These are phyloP conservation scores for Fennellomyces sp. DNA, from an alignment of 371 early-diverging fungal genomes.

Conservation along the genomic window DNA sequence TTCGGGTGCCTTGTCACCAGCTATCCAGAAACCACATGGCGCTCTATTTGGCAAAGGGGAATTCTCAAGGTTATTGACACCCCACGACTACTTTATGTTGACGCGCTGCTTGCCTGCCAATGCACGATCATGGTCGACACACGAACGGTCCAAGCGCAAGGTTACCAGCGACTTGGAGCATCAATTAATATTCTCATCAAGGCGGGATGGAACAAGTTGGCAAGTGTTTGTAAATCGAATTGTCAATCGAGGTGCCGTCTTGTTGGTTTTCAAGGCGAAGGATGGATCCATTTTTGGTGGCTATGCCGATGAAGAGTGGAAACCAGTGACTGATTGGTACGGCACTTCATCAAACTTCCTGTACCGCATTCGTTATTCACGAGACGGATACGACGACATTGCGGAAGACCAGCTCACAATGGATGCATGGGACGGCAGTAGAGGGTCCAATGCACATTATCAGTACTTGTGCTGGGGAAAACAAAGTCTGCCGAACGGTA, in stretches of 20 bases:
- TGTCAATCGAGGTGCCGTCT: slow-evolving; percentile 56
- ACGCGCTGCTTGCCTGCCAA: slow-evolving; percentile 27
- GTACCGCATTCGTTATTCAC: slow-evolving; percentile 37
- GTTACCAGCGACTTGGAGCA: slow-evolving; percentile 20
- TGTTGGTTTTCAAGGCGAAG: slow-evolving; percentile 50
- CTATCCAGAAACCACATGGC: slow-evolving; percentile 6
- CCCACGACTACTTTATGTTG: slow-evolving; percentile 41
- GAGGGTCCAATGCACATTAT: slow-evolving; percentile 74
- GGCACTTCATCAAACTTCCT: slow-evolving; percentile 70
- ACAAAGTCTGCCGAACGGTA: slow-evolving; percentile 86
- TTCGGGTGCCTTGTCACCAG: slow-evolving; percentile 25
- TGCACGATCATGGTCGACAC: slow-evolving; percentile 31
- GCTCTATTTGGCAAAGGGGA: not conserved
- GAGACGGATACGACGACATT: not conserved
- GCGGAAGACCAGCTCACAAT: not conserved
- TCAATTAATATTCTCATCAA: slow-evolving; percentile 58
- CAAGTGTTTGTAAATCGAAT: slow-evolving; percentile 53
- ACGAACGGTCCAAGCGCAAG: slow-evolving; percentile 20
- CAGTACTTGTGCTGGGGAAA: slow-evolving; percentile 85
- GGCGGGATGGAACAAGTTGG: slow-evolving; percentile 66
- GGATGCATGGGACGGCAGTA: slow-evolving; percentile 30
- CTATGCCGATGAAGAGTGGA: slow-evolving; percentile 67
- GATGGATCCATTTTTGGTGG: slow-evolving; percentile 72
- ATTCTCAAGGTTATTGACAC: slow-evolving; percentile 33
- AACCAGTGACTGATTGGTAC: slow-evolving; percentile 69